Conservation (phyloP, 1,284 basidiomycete genomes). For the Ganoderma resinaceum region DNA sequence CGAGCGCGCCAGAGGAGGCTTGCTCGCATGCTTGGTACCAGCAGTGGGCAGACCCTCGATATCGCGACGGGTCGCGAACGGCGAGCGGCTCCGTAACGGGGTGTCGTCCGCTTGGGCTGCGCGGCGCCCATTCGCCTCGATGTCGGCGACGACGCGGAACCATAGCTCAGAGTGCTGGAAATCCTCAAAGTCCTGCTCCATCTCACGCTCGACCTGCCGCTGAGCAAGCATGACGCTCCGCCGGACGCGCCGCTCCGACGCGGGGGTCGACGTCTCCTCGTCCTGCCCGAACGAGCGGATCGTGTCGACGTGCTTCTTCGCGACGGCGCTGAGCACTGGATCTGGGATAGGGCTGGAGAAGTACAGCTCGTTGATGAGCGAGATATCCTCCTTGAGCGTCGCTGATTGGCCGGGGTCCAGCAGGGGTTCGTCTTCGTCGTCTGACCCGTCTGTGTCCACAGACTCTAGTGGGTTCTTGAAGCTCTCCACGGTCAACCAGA, state of each 20-base stretch:
- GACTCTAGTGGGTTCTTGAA: conserved; percentile 96
- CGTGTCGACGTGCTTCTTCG: conserved; percentile 69
- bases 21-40: conserved; percentile 1
- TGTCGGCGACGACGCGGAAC: conserved; percentile 86
- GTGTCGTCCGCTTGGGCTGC: conserved; percentile 22
- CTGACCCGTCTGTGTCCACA: conserved; percentile 73
- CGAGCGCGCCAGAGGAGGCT: conserved; percentile 39
- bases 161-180: conserved; percentile 91
- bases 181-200: conserved; percentile 91
- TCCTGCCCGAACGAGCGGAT: conserved; percentile 73
- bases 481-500: conserved; percentile 96
- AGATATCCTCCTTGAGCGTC: conserved; percentile 84
- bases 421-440: conserved; percentile 71
- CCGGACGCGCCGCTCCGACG: conserved; percentile 69
- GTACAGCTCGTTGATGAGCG: conserved; percentile 87
- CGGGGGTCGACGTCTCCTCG: conserved; percentile 51
- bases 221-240: conserved; percentile 86
- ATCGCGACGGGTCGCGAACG: conserved; percentile 21
- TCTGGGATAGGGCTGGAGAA: conserved; percentile 70
- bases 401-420: conserved; percentile 63
- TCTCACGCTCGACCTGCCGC: conserved; percentile 83
- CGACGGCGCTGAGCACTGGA: conserved; percentile 68
- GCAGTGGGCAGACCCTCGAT: conserved; percentile 18
- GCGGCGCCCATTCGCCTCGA: conserved; percentile 46
- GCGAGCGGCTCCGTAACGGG: conserved; percentile 18